Evolutionary conservation across 2,329 filamentous ascomycete species (phyloP), one percentile per base, ranked within the genome.

Genomic region (Fusarium hainanense): DNA sequence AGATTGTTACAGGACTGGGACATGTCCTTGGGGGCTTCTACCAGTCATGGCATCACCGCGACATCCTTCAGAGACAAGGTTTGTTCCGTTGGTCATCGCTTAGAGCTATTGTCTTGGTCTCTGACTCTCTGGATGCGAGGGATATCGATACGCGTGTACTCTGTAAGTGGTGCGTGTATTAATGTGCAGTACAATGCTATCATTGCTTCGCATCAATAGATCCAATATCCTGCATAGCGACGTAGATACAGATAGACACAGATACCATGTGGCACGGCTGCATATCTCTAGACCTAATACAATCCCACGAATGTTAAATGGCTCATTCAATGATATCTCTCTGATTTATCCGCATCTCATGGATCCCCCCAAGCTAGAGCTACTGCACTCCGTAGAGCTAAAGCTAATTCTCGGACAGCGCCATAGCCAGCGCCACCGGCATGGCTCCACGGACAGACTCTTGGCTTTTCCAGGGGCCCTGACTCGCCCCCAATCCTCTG

Each of bases 261-360:
- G 47, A 63, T 59, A 32, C 62, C 62, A 59, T 70, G 66, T 70
- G 67, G 58, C 68, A 57, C 50, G 51, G 63, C 58, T 67, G 63
- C 58, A 68, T 68, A 41, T 43, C 49, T 55, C 57, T 43, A 61
- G 28, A 21, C 47, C 28, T 12, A 51, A 42, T 14, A 49, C 44
- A 63, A 60, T 54, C 56, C 58, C 50, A 70, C 67, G 62, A 68
- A 70, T 68, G 21, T 23, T 51, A 51, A 51, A 51, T 51, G 34
- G 49, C 49, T 51, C 49, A 51, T 27, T 27, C 14, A 23, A 16
- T 23, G 20, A 43, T 43, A 21, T 37, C 40, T 20, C 32, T 16
- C 23, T 50, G 61, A 64, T 58, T 63, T 46, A 63, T 25, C 58
- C 58, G 61, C 48, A 25, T 55, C 41, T 46, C 34, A 27, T n/a